phyloP scores from a whole-genome alignment of 129 eudicot species.

The Tagetes erecta region DNA sequence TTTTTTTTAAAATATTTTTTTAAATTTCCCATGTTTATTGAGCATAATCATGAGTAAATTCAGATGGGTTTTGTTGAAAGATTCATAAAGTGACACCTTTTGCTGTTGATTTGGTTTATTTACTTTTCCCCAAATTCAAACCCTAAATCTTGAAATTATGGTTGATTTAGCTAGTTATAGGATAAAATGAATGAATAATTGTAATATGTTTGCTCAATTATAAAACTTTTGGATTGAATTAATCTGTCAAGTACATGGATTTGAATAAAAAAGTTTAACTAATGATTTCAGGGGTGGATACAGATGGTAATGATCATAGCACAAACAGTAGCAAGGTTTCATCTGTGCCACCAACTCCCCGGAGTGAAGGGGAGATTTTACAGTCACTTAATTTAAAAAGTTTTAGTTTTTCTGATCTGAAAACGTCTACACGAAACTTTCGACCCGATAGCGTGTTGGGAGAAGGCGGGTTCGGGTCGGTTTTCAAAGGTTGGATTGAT shows the following conservation, averaged over 20 bases:
- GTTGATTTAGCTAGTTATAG: too few species aligned
- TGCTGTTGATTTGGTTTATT: background rate
- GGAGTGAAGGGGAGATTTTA: slow-evolving; percentile 82
- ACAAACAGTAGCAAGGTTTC: slow-evolving; percentile 61
- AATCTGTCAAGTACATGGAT: background rate
- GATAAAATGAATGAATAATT: background rate
- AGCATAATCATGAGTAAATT: too few species aligned
- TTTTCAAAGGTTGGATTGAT: slow-evolving; percentile 81
- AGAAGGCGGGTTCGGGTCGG: slow-evolving; percentile 83
- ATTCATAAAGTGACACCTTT: background rate
- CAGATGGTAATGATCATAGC: slow-evolving; percentile 47
- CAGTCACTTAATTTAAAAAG: slow-evolving; percentile 68
- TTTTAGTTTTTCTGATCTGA: slow-evolving; percentile 71
- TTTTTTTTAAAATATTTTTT: too few species aligned
- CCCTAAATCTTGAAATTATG: too few species aligned
- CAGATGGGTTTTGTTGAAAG: too few species aligned
- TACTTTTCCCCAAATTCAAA: background rate
- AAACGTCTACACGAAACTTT: slow-evolving; percentile 66
- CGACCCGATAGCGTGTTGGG: slow-evolving; percentile 84
- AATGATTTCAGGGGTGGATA: slow-evolving; percentile 51
- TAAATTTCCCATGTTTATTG: too few species aligned
- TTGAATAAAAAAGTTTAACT: background rate
- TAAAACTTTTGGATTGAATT: background rate
- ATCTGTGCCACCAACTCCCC: slow-evolving; percentile 65
- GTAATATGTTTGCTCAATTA: background rate